Evolutionary conservation across 805 yeast genomes (phyloP), one percentile per base, ranked within the genome.

Genomic region (Debaryomyces prosopidis): DNA sequence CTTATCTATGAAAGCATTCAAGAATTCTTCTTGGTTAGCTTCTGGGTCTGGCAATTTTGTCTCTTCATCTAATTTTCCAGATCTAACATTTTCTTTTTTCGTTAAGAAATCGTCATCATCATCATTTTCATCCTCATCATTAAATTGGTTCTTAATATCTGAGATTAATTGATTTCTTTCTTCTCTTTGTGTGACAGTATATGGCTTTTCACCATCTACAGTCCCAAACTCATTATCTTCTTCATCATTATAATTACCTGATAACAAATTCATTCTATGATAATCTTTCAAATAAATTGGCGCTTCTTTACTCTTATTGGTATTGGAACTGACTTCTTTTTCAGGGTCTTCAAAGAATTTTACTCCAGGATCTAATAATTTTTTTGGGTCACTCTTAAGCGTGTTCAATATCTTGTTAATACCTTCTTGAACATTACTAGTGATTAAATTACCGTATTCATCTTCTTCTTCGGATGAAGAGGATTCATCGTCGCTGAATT

Each of bases 211-310:
- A 4, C 75, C 80, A 48, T 71, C 81, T 4, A 71, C 75, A 15
- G 78, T 75, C 5, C 61, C 67, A 44, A 55, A 63, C 47, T 72
- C 73, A 36, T 68, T 69, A 4, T 67, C 66, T 9, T 43, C 48
- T n/a, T 76, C 82, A 20, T 73, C 74, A 33, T 72, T 74, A 17
- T 78, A 79, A 35, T 74, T 77, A 9, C 91, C 92, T 3, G 83
- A 73, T n/a, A 94, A 69, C 30, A 91, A 65, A 53, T 82, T 86
- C 82, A 81, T 80, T 63, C 98, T 77, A 61, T 94, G 97, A 59
- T 91, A 94, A 63, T 94, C 99, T 55, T 91, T 90, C 65, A 94
- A 77, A 62, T 85, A 89, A 45, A 94, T 73, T 8, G 98, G 97
- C 48, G 73, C 70, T 36, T 72, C 74, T 28, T 56, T 57, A n/a